Conservation (phyloP, 257 asterid genomes). For the Mitragyna speciosa region DNA sequence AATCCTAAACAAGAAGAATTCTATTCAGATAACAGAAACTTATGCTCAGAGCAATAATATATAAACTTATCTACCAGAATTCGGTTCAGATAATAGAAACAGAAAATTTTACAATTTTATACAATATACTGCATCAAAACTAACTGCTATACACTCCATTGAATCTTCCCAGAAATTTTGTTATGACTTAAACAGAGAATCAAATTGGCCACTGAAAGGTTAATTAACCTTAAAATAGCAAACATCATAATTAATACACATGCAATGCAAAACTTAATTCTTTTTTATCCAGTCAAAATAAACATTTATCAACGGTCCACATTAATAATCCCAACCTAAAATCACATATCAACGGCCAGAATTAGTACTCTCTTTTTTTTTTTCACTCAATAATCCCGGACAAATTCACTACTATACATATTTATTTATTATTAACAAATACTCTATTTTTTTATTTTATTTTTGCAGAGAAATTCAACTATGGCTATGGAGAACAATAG, state of each 20-base stretch:
- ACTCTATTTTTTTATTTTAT: background rate
- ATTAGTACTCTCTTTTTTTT: background rate
- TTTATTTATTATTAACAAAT: background rate
- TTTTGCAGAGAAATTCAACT: slow-evolving; percentile 7
- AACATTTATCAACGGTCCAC: slow-evolving; percentile 17
- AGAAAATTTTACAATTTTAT: background rate
- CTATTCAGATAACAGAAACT: background rate
- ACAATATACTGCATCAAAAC: background rate
- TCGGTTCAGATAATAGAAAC: background rate
- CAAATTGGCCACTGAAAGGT: background rate
- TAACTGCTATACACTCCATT: background rate
- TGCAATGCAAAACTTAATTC: background rate
- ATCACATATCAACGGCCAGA: slow-evolving; percentile 8
- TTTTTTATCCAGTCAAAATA: background rate
- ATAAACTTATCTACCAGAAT: background rate
- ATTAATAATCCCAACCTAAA: slow-evolving; percentile 20
- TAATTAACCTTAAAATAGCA: background rate
- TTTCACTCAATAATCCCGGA: background rate
- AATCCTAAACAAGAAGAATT: background rate
- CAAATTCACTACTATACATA: slow-evolving; percentile 16
- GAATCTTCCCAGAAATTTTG: background rate
- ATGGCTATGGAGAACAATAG: slow-evolving; percentile 50
- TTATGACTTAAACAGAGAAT: background rate
- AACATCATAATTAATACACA: background rate
- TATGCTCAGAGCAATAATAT: background rate